Evolutionary conservation across 139 green algal species (phyloP), one percentile per base, ranked within the genome.

Genomic region (Chlamydomonas incerta): DNA sequence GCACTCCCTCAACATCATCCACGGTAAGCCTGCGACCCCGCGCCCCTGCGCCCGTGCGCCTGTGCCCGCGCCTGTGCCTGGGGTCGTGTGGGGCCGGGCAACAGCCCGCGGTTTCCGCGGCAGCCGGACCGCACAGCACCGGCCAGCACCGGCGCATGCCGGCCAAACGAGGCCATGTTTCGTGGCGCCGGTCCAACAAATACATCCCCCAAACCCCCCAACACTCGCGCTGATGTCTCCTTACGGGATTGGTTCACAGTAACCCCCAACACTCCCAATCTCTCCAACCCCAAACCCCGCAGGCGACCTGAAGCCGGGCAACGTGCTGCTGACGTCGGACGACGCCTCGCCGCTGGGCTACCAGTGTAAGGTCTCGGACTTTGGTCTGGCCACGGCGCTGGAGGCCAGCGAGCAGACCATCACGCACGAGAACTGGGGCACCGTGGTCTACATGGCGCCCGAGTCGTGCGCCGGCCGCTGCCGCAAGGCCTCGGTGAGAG

Each of bases 361-460:
- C n/a, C 29, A 67, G n/a, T 75, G 77, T 65, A 84, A 84, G 77
- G 77, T 84, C 46, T 75, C 65, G 46, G 77, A 84, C 65, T 84
- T 84, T 47, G 77, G 77, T 5, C 63, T 84, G 77, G 77, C 77
- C 29, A 84, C 77, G 0, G 65, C 77, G 5, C 63, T 84, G 62
- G 77, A 84, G 63, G 60, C 63, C 1, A 74, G 33, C 0, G 77
- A 84, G 65, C 77, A 84, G 77, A 84, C 77, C 47, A 84, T 84
- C 63, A 84, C 77, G 31, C 41, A 74, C 77, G 77, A 84, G 65
- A 84, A 84, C 77, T 84, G 77, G 77, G 77, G 77, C 41, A 84
- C 77, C 0, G 77, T 84, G 65, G n/a, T 74, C 0, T 84, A 84
- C 63, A 74, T 84, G 77, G 77, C 77, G 33, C 77, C 77, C n/a